These are phyloP conservation scores for Ceratocystis variospora DNA, from an alignment of 2,329 filamentous ascomycete species.

Conservation along the genomic window DNA sequence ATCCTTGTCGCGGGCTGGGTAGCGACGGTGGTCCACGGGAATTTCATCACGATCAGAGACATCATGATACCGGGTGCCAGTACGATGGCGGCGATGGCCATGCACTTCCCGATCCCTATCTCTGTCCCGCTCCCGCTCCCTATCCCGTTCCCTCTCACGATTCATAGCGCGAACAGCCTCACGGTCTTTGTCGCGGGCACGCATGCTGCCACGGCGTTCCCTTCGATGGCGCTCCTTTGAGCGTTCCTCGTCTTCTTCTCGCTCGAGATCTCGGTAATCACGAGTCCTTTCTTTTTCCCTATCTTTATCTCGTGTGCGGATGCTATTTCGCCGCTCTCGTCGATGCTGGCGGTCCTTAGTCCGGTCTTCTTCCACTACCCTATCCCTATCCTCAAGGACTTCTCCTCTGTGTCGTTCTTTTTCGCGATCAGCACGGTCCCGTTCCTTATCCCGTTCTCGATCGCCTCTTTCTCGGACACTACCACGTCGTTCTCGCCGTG, in stretches of 20 bases:
- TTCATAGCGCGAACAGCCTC: slow-evolving; percentile 14
- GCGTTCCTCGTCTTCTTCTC: slow-evolving; percentile 15
- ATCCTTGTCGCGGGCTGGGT: slow-evolving; percentile 19
- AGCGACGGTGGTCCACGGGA: slow-evolving; percentile 14
- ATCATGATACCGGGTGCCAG: slow-evolving; percentile 12
- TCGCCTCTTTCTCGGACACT: slow-evolving; percentile 17
- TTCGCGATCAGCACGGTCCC: slow-evolving; percentile 15
- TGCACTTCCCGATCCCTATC: slow-evolving; percentile 14
- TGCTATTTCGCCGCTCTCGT: slow-evolving; percentile 17
- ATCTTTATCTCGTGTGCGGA: slow-evolving; percentile 17
- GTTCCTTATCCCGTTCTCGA: slow-evolving; percentile 18
- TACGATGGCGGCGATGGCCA: slow-evolving; percentile 15
- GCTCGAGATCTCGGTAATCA: slow-evolving; percentile 20
- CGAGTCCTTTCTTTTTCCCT: slow-evolving; percentile 18
- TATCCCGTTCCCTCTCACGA: slow-evolving; percentile 8
- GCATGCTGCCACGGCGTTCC: slow-evolving; percentile 17
- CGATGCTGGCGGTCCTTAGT: slow-evolving; percentile 15
- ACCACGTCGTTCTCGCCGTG: slow-evolving; percentile 17
- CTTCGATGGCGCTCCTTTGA: slow-evolving; percentile 14
- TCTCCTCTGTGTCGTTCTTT: slow-evolving; percentile 7
- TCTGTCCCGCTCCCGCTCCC: slow-evolving; percentile 23
- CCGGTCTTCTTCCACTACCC: slow-evolving; percentile 13
- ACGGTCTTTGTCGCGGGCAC: slow-evolving; percentile 13
- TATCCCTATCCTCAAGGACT: slow-evolving; percentile 9
- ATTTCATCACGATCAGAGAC: slow-evolving; percentile 19